phyloP scores from a whole-genome alignment of 352 stramenopile species.

The Phytophthora syringae region DNA sequence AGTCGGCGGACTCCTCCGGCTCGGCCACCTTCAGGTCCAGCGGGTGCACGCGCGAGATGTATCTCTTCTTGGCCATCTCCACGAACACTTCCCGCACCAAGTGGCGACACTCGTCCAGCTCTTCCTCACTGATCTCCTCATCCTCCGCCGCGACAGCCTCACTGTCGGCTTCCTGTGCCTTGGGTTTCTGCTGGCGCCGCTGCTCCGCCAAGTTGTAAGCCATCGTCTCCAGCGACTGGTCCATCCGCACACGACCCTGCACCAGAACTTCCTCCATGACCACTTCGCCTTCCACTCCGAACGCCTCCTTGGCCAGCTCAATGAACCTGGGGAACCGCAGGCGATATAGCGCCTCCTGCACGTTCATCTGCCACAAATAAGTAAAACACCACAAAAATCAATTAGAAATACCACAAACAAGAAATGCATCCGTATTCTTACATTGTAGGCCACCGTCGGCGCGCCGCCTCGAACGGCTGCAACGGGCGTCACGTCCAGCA shows the following conservation, averaged over 20 bases:
- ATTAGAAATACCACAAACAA: constrained; percentile 8
- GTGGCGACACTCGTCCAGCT: constrained; percentile 71
- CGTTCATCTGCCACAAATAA: constrained; percentile 63
- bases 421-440: constrained; percentile 19
- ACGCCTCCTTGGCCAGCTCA: constrained; percentile 74
- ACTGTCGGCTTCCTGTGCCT: constrained; percentile 14
- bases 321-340: constrained; percentile 88
- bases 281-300: constrained; percentile 82
- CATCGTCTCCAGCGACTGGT: constrained; percentile 88
- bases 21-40: constrained; percentile 79
- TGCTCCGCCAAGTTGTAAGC: constrained; percentile 78
- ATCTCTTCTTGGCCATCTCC: constrained; percentile 90
- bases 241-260: constrained; percentile 81
- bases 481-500: constrained; percentile 69
- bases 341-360: constrained; percentile 81
- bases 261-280: constrained; percentile 91
- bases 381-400: constrained; percentile 1
- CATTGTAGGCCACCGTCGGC: constrained; percentile 52
- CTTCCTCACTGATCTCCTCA: constrained; percentile 74
- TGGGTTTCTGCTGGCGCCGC: constrained; percentile 45
- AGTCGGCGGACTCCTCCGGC: constrained; percentile 62
- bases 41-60: constrained; percentile 86
- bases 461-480: constrained; percentile 25
- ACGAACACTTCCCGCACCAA: constrained; percentile 75
- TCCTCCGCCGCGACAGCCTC: constrained; percentile 25